These are phyloP conservation scores for Halophytophthora batemanensis DNA, from an alignment of 352 stramenopile species.

Conservation along the genomic window DNA sequence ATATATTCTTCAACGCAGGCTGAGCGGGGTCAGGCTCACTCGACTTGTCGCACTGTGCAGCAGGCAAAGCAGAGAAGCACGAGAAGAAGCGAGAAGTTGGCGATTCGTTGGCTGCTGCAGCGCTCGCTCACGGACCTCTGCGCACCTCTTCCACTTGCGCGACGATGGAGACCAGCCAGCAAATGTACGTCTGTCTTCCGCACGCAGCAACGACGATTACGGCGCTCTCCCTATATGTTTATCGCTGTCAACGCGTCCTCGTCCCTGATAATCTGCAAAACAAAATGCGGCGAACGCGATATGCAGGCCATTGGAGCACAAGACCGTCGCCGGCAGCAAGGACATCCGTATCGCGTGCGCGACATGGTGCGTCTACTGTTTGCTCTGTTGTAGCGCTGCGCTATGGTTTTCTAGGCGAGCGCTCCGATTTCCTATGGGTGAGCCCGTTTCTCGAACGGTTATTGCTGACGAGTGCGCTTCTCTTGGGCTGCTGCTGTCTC, in stretches of 20 bases:
- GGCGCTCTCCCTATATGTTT: too few species aligned
- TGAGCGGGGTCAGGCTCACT: too few species aligned
- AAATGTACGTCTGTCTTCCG: constrained; percentile 6
- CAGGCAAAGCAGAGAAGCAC: too few species aligned
- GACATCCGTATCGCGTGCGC: constrained; percentile 48
- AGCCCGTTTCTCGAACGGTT: neutral
- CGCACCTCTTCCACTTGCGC: neutral
- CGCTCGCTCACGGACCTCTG: neutral
- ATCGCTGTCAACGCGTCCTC: too few species aligned
- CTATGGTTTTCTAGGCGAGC: too few species aligned
- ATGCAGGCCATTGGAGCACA: constrained; percentile 34
- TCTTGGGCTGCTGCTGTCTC: constrained; percentile 1
- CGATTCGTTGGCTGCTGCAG: neutral
- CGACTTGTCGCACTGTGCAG: too few species aligned
- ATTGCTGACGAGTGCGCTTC: neutral
- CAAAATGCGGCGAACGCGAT: neutral
- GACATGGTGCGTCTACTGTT: constrained; percentile 39
- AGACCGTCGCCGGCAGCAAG: constrained; percentile 60
- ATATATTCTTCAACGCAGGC: too few species aligned
- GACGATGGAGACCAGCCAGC: constrained; percentile 21
- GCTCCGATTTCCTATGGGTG: too few species aligned
- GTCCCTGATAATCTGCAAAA: too few species aligned
- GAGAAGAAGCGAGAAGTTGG: constrained; percentile 2
- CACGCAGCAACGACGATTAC: too few species aligned
- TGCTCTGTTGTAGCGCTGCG: neutral